Evolutionary conservation across 352 stramenopile species (phyloP).

Genomic region (Phytophthora quininea): DNA sequence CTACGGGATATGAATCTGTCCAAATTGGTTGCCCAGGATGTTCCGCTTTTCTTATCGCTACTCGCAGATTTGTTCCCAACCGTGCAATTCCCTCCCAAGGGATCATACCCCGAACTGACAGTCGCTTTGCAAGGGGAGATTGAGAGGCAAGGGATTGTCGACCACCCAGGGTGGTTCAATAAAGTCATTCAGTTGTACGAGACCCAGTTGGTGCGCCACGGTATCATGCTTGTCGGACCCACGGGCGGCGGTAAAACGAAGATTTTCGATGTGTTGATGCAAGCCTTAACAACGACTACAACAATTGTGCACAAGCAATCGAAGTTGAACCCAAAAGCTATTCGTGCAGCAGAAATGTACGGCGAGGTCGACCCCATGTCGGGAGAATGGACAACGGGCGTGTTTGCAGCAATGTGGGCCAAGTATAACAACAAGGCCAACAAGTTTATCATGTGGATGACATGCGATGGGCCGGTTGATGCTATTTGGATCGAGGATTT

Average conservation of each 20-base stretch:
- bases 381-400: constrained; percentile 97
- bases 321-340: constrained; percentile 98
- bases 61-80: constrained; percentile 97
- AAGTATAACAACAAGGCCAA: constrained; percentile 99
- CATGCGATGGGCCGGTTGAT: constrained; percentile 97
- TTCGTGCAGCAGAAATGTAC: constrained; percentile 98
- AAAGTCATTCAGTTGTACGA: constrained; percentile 99
- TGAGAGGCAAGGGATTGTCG: constrained; percentile 91
- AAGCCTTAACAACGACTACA: constrained; percentile 93
- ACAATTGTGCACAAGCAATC: constrained; percentile 95
- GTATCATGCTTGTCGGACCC: constrained; percentile 98
- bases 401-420: constrained; percentile 98
- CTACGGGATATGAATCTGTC: constrained; percentile 98
- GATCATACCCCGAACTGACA: constrained; percentile 97
- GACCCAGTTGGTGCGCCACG: constrained; percentile 97
- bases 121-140: constrained; percentile 86
- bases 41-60: constrained; percentile 97
- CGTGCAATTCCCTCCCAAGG: constrained; percentile 90
- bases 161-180: constrained; percentile 89
- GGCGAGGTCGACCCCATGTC: constrained; percentile 96
- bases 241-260: constrained; percentile 97
- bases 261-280: constrained; percentile 96
- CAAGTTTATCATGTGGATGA: constrained; percentile 99
- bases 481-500: constrained; percentile 99
- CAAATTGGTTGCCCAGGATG: constrained; percentile 98